phyloP scores from a whole-genome alignment of 352 stramenopile genomes.

The Phytophthora europaea region DNA sequence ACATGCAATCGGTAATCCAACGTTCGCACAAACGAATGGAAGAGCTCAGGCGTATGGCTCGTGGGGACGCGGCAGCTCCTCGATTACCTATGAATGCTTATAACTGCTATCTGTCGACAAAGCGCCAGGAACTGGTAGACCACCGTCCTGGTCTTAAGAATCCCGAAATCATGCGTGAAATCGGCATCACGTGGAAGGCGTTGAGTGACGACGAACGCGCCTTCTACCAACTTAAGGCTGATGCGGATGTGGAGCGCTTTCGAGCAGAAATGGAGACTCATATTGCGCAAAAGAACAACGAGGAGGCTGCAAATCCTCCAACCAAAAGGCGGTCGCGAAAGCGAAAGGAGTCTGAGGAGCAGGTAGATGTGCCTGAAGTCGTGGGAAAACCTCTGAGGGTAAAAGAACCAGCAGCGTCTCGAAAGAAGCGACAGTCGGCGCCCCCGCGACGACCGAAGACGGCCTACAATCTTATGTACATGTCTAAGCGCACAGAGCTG shows the following conservation, averaged over 20 bases:
- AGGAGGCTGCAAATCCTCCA: background rate
- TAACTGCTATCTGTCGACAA: slow-evolving; percentile 49
- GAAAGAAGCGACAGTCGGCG: slow-evolving; percentile 40
- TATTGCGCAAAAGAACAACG: slow-evolving; percentile 17
- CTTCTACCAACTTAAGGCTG: slow-evolving; percentile 47
- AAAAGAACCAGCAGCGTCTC: slow-evolving; percentile 4
- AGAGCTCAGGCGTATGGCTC: slow-evolving; percentile 46
- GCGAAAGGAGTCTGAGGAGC: slow-evolving; percentile 8
- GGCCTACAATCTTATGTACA: slow-evolving; percentile 75
- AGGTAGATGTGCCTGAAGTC: background rate
- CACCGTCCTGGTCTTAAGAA: slow-evolving; percentile 43
- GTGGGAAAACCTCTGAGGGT: slow-evolving; percentile 1
- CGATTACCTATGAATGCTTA: slow-evolving; percentile 54
- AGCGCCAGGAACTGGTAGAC: slow-evolving; percentile 45
- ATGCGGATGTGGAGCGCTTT: slow-evolving; percentile 59
- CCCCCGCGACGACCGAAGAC: slow-evolving; percentile 51
- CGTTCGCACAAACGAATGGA: slow-evolving; percentile 42
- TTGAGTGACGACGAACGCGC: slow-evolving; percentile 43
- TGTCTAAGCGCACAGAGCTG: slow-evolving; percentile 64
- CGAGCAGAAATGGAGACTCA: slow-evolving; percentile 60
- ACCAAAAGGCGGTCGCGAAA: slow-evolving; percentile 21
- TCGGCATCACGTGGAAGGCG: slow-evolving; percentile 55
- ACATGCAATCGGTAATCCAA: slow-evolving; percentile 35
- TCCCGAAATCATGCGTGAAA: slow-evolving; percentile 59
- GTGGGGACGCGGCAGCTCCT: slow-evolving; percentile 44